Evolutionary conservation across 352 stramenopile species (phyloP).

Genomic region (Pythium apleroticum): DNA sequence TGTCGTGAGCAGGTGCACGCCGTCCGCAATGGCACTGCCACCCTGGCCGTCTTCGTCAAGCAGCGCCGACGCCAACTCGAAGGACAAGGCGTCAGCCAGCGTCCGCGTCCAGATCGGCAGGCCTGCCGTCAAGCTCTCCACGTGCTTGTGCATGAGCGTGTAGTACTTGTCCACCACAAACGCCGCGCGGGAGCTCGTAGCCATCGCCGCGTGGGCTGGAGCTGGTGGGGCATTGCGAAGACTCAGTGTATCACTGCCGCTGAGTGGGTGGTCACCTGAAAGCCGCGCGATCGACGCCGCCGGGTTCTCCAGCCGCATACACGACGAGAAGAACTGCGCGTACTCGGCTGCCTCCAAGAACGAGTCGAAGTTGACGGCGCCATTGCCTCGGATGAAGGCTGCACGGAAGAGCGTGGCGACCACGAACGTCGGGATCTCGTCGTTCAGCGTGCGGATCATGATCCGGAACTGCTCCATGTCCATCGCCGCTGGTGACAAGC

Average conservation of each 20-base stretch:
- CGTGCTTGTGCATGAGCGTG: constrained; percentile 47
- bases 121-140: constrained; percentile 33
- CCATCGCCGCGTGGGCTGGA: constrained; percentile 32
- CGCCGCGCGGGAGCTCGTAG: constrained; percentile 47
- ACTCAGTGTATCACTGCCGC: not conserved
- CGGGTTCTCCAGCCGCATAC: constrained; percentile 75
- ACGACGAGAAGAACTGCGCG: constrained; percentile 86
- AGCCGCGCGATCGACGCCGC: constrained; percentile 45
- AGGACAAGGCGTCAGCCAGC: constrained; percentile 47
- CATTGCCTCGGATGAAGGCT: constrained; percentile 63
- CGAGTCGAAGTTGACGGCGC: constrained; percentile 84
- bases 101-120: constrained; percentile 62
- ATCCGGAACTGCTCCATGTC: constrained; percentile 91
- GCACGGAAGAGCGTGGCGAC: constrained; percentile 65
- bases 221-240: constrained; percentile 10
- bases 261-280: constrained; percentile 6
- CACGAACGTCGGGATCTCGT: constrained; percentile 65
- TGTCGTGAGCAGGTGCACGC: constrained; percentile 48
- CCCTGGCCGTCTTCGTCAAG: constrained; percentile 36
- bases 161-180: constrained; percentile 59
- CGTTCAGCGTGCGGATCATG: constrained; percentile 84
- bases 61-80: constrained; percentile 52
- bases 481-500: constrained; percentile 47
- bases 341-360: constrained; percentile 87
- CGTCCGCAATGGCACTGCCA: constrained; percentile 36